These are phyloP conservation scores for Ophioceras dolichostomum DNA, from an alignment of 2,329 filamentous ascomycete genomes.

Conservation along the genomic window DNA sequence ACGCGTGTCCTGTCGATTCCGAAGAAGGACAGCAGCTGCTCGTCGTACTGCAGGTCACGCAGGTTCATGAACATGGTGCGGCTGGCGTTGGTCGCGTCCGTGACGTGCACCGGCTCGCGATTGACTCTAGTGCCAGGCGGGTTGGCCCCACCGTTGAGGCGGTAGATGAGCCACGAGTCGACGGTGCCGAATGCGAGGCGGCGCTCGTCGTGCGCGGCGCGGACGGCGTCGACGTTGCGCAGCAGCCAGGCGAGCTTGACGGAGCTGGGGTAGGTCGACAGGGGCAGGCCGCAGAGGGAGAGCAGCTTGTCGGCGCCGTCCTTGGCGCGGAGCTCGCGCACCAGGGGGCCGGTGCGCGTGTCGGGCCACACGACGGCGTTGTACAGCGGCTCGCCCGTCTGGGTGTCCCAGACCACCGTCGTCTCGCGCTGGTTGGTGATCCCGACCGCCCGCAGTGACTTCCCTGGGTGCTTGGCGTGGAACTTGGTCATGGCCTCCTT, in stretches of 20 bases:
- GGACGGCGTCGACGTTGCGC: constrained; percentile 56
- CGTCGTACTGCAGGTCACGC: constrained; percentile 66
- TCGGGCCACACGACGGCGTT: constrained; percentile 89
- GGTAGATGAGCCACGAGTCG: constrained; percentile 79
- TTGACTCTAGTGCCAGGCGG: constrained; percentile 28
- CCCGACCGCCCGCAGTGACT: constrained; percentile 63
- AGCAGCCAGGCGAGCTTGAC: constrained; percentile 80
- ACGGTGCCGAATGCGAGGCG: constrained; percentile 76
- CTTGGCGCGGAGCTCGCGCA: constrained; percentile 61
- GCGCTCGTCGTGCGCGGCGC: constrained; percentile 62
- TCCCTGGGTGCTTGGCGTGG: constrained; percentile 52
- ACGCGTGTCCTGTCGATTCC: constrained; percentile 57
- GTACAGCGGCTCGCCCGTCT: constrained; percentile 67
- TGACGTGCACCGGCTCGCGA: constrained; percentile 55
- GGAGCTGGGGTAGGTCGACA: constrained; percentile 81
- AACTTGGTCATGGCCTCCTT: constrained; percentile 64
- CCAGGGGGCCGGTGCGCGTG: constrained; percentile 60
- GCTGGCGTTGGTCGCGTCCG: constrained; percentile 78
- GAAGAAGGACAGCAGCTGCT: constrained; percentile 67
- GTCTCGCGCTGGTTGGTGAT: constrained; percentile 91
- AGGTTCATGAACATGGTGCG: constrained; percentile 94
- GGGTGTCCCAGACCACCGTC: constrained; percentile 70
- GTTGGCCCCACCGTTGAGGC: constrained; percentile 61
- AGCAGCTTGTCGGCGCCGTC: constrained; percentile 57
- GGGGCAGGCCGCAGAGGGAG: constrained; percentile 64